Evolutionary conservation across 352 stramenopile species (phyloP).

Genomic region (Phytophthora boehmeriae): DNA sequence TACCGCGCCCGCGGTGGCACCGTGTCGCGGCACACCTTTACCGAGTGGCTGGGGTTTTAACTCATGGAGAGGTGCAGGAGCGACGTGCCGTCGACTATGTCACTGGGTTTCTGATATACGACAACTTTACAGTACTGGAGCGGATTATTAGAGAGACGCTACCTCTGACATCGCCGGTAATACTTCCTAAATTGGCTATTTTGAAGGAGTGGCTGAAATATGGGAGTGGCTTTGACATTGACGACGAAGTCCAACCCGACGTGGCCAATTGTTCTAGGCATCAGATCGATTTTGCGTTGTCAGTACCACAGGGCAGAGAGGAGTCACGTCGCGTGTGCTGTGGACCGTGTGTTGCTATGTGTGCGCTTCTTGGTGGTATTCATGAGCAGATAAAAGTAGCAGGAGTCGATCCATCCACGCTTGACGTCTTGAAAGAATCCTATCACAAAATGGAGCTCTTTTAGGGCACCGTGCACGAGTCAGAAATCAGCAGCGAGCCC

Average conservation of each 20-base stretch:
- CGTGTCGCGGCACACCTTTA: neutral
- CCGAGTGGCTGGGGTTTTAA: slow-evolving; percentile 3
- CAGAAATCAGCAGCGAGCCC: slow-evolving; percentile 5
- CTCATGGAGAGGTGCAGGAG: slow-evolving; percentile 6
- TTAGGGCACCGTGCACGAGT: slow-evolving; percentile 15
- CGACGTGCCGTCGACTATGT: slow-evolving; percentile 11
- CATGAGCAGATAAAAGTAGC: neutral
- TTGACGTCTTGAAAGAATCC: neutral
- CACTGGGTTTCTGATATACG: slow-evolving; percentile 9
- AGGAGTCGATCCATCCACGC: neutral
- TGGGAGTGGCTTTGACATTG: neutral
- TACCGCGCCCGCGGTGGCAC: neutral
- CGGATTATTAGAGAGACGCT: slow-evolving; percentile 9
- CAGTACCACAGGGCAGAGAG: no score
- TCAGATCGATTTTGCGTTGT: neutral
- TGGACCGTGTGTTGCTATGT: neutral
- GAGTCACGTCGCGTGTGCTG: no score
- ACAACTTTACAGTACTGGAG: slow-evolving; percentile 1
- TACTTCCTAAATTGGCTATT: neutral
- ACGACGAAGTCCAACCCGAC: neutral
- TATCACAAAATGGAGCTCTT: slow-evolving; percentile 13
- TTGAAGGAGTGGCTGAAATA: slow-evolving; percentile 7
- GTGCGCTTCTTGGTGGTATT: neutral
- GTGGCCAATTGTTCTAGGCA: neutral
- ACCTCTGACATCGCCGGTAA: neutral